Percentiles rank a stretch among this genome's conserved stretches.
phyloP scores from a whole-genome alignment of 1,284 basidiomycete genomes.

The Gastroboletus turbinatus region DNA sequence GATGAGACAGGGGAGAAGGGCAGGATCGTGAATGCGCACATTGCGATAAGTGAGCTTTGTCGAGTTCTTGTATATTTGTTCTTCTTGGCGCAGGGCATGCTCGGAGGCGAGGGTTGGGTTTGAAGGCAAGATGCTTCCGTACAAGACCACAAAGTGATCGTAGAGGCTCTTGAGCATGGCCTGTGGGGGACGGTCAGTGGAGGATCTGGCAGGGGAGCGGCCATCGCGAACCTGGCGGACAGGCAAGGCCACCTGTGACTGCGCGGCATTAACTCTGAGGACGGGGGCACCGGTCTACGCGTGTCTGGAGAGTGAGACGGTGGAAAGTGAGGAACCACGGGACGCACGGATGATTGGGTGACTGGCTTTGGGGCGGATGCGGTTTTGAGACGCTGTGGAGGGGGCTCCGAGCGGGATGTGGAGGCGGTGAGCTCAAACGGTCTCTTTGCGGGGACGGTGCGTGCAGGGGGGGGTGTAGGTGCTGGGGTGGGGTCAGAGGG shows the following conservation, averaged over 20 bases:
- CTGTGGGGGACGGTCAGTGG: slow-evolving; percentile 36
- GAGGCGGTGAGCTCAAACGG: slow-evolving; percentile 23
- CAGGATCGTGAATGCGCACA: slow-evolving; percentile 40
- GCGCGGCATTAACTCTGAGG: slow-evolving; percentile 60
- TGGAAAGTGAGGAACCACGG: neutral
- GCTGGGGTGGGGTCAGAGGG: slow-evolving; percentile 30
- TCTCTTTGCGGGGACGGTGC: slow-evolving; percentile 34
- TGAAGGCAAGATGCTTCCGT: slow-evolving; percentile 48
- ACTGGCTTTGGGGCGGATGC: slow-evolving; percentile 41
- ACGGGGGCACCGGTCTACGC: slow-evolving; percentile 62
- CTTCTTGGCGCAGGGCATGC: slow-evolving; percentile 77
- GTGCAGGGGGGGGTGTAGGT: neutral
- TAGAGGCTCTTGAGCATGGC: slow-evolving; percentile 71
- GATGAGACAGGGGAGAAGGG: slow-evolving; percentile 5
- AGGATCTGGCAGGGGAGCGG: neutral
- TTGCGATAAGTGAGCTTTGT: slow-evolving; percentile 79
- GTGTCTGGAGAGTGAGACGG: neutral
- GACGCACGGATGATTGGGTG: slow-evolving; percentile 41
- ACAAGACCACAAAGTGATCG: slow-evolving; percentile 68
- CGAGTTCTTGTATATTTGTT: slow-evolving; percentile 69
- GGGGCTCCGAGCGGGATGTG: slow-evolving; percentile 42
- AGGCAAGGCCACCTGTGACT: slow-evolving; percentile 63
- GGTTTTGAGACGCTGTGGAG: slow-evolving; percentile 58
- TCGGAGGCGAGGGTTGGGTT: slow-evolving; percentile 64
- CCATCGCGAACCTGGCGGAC: slow-evolving; percentile 60